Evolutionary conservation across 163 green algal genomes (phyloP).

Genomic region (Coccomyxa subellipsoidea): DNA sequence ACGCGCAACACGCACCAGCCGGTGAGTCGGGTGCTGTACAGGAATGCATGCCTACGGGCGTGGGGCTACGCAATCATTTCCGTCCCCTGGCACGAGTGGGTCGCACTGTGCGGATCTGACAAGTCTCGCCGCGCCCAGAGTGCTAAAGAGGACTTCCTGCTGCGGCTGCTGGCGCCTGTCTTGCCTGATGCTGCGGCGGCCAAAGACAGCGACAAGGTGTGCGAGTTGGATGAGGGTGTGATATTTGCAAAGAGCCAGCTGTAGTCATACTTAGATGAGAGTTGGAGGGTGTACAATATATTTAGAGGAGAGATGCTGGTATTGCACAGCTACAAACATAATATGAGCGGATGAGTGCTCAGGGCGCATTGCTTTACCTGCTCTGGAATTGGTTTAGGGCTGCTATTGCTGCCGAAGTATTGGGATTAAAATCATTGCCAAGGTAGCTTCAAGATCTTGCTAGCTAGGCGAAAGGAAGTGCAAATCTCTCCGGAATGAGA

Average conservation of each 20-base stretch:
- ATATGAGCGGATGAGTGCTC: too few species aligned
- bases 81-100: conserved; percentile 2
- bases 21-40: neutral
- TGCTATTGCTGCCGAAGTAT: neutral
- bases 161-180: neutral
- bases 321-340: too few species aligned
- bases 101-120: neutral
- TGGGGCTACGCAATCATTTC: neutral
- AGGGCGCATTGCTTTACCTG: too few species aligned
- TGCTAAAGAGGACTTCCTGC: neutral
- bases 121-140: neutral
- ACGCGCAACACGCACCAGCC: conserved; percentile 18
- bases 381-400: neutral
- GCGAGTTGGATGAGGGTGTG: neutral
- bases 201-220: neutral
- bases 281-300: neutral
- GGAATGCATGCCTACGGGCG: neutral
- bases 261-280: neutral
- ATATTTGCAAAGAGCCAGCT: neutral
- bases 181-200: neutral
- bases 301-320: too few species aligned
- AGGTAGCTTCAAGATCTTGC: too few species aligned
- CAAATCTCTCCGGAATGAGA: too few species aligned
- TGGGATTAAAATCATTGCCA: neutral
- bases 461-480: too few species aligned